These are phyloP conservation scores for Colletotrichum scovillei DNA, from an alignment of 2,329 filamentous ascomycete species.

Conservation along the genomic window DNA sequence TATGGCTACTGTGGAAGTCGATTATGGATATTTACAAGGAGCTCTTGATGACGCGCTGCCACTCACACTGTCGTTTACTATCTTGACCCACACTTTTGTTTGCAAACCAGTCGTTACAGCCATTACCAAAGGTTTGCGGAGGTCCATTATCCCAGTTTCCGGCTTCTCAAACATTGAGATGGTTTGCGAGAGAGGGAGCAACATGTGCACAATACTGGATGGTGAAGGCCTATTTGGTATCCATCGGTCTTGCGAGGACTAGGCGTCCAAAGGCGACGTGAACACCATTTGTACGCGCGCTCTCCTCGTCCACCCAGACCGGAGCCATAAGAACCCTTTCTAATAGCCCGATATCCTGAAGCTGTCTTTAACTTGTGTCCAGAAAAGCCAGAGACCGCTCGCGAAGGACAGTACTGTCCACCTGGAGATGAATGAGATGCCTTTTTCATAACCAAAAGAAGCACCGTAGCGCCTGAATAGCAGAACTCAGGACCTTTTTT, in stretches of 20 bases:
- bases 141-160: too few relatives aligned
- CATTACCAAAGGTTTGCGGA: too few relatives aligned
- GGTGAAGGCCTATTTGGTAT: not conserved
- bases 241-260: too few relatives aligned
- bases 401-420: not conserved
- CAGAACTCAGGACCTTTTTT: not conserved
- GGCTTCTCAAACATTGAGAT: too few relatives aligned
- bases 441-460: not conserved
- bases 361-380: not conserved
- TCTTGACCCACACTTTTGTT: too few relatives aligned
- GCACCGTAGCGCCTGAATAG: not conserved
- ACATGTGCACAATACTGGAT: not conserved
- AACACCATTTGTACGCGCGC: not conserved
- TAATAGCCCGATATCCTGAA: not conserved
- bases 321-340: not conserved
- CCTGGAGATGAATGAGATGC: not conserved
- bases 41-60: too few relatives aligned
- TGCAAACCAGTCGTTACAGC: too few relatives aligned
- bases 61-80: too few relatives aligned
- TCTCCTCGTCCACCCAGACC: not conserved
- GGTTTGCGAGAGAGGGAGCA: too few relatives aligned
- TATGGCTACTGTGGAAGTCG: too few relatives aligned
- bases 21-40: too few relatives aligned
- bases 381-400: not conserved
- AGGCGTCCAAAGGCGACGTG: not conserved